A percentile compares a stretch with the other conserved stretches of the same genome.
Evolutionary conservation across 176 grass and related monocot species (phyloP).

Genomic region (Paspalum vaginatum): DNA sequence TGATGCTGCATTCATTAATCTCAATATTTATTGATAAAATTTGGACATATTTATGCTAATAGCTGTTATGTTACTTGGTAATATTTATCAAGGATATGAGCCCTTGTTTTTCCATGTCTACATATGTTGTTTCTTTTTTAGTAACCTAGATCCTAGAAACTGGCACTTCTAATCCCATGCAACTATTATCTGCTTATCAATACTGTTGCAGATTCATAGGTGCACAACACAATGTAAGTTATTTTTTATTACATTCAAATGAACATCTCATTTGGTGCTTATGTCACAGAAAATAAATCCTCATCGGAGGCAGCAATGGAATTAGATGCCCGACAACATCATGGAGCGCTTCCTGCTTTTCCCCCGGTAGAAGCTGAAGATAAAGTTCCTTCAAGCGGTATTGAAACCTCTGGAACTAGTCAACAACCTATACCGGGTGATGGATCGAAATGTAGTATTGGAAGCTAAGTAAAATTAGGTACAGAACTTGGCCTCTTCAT

Average conservation of each 20-base stretch:
- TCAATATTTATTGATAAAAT: neutral
- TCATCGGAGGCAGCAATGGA: constrained; percentile 41
- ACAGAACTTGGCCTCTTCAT: neutral
- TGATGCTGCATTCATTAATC: neutral
- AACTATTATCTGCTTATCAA: neutral
- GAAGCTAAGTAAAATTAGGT: constrained; percentile 16
- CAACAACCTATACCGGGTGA: constrained; percentile 5
- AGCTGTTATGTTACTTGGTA: constrained; percentile 5
- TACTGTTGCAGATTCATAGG: neutral
- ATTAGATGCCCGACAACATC: constrained; percentile 17
- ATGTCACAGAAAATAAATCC: constrained; percentile 35
- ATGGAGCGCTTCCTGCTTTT: constrained; percentile 1
- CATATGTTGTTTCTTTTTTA: neutral
- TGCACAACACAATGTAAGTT: neutral
- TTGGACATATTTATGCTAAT: constrained; percentile 4
- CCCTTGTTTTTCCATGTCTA: constrained; percentile 14
- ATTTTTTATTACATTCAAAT: constrained; percentile 11
- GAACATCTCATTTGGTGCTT: neutral
- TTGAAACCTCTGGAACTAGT: constrained; percentile 6
- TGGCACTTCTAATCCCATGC: neutral
- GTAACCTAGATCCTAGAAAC: neutral
- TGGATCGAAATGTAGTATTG: constrained; percentile 24
- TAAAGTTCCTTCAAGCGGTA: neutral
- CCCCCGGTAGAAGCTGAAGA: constrained; percentile 5
- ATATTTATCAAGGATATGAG: neutral